Evolutionary conservation across 1,139 yeast species (phyloP).

Genomic region (Pichia sp.): DNA sequence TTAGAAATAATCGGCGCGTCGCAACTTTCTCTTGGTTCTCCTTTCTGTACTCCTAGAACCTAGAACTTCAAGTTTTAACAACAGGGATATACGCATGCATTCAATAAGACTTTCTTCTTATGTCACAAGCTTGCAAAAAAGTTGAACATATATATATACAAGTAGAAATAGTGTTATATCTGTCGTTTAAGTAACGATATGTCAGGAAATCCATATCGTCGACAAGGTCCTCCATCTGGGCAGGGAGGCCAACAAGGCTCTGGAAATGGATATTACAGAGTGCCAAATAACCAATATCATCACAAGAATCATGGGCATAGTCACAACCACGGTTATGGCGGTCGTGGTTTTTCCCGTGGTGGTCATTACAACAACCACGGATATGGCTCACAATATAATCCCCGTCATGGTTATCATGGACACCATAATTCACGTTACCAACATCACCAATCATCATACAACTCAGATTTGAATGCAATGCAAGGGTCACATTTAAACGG

Average conservation of each 20-base stretch:
- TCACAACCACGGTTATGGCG: neutral
- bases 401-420: conserved; percentile 9
- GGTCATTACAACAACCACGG: conserved; percentile 4
- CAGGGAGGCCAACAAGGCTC: conserved; percentile 7
- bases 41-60: too few relatives aligned
- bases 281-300: conserved; percentile 6
- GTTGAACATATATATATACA: too few relatives aligned
- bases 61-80: too few relatives aligned
- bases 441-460: neutral
- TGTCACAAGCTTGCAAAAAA: too few relatives aligned
- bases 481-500: too few relatives aligned
- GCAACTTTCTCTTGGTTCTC: too few relatives aligned
- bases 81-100: too few relatives aligned
- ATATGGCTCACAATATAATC: conserved; percentile 2
- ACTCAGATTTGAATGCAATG: neutral
- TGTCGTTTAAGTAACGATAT: neutral
- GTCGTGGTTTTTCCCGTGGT: neutral
- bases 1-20: too few relatives aligned
- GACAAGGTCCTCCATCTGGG: conserved; percentile 4
- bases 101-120: too few relatives aligned
- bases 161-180: too few relatives aligned
- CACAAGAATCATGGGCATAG: conserved; percentile 1
- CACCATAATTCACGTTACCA: conserved; percentile 6
- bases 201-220: conserved; percentile 13
- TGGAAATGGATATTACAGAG: conserved; percentile 10